Conservation (phyloP, 192 early-diverging fungal species). For the Backusella tarrabulga region DNA sequence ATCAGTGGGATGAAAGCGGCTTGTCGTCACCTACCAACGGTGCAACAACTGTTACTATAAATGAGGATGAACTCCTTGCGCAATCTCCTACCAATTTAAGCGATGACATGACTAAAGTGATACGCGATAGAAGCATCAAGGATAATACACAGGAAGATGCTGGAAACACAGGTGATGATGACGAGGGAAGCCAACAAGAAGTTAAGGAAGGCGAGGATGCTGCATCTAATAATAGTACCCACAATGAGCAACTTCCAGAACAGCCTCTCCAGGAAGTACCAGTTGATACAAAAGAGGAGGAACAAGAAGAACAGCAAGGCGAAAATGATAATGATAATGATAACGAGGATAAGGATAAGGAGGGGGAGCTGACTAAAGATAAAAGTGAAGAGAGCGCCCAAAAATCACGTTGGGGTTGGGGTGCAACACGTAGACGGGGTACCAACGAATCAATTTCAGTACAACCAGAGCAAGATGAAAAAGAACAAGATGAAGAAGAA, state of each 20-base stretch:
- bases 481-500: background rate
- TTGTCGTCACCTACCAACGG: background rate
- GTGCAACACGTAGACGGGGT: background rate
- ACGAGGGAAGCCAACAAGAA: background rate
- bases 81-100: background rate
- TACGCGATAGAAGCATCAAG: background rate
- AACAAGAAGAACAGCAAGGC: background rate
- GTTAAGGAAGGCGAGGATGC: background rate
- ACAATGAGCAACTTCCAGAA: background rate
- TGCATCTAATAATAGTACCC: background rate
- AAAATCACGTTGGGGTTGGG: conserved; percentile 3
- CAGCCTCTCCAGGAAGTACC: background rate
- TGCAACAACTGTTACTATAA: background rate
- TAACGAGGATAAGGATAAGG: background rate
- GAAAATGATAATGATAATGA: background rate
- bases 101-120: background rate
- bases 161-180: background rate
- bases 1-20: background rate
- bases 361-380: background rate
- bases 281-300: background rate
- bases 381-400: background rate
- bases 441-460: background rate
- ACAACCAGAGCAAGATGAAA: background rate
- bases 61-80: background rate
- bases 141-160: background rate